Base-by-base conservation (phyloP, 129 eudicot genomes). In the Tagetes erecta region DNA sequence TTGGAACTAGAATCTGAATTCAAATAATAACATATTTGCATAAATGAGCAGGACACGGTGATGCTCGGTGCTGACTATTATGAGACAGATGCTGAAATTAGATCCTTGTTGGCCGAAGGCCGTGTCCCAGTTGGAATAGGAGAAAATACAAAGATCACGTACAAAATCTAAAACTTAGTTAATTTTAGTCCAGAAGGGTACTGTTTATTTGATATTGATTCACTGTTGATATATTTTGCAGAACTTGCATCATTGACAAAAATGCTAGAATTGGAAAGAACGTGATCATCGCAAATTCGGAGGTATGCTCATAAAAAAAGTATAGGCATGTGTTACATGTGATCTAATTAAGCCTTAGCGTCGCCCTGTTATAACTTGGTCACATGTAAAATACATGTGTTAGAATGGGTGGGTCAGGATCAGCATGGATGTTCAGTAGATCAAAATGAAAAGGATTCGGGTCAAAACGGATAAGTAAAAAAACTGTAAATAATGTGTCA, bases 11-110 rank as follows among this genome's bases (percentile, higher is more conserved):
- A 56, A 56, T 56, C 27, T 8, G 63, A 56, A 56, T 56, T 56
- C 37, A 51, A 8, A 1, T 27, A 20, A 20, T 20, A 20, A 20
- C 27, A 20, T 71, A 50, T 70, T 73, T 58, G 62, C 62, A 69
- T 27, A 70, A 74, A 83, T 27, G 8, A 34, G 76, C 88, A 95
- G 97, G 99, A 95, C 82, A 88, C 97, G 6, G 97, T 95, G 78
- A 87, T 95, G 99, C 96, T 95, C 56, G 99, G 99, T 69, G 99
- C 99, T 40, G 99, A 95, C 80, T 88, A 77, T 90, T 95, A 95
- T 35, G 99, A 95, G 84, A 95, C 97, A 14, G 96, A 91, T 44
- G 83, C 78, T 56, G 99, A 95, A 85, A 47, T 75, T 13, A 83
- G 81, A 60, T 85, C 87, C 5, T 60, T 83, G 78, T n/a, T 88